Evolutionary conservation across 1,284 basidiomycete genomes (phyloP).

Genomic region (Austroboletus niveus): DNA sequence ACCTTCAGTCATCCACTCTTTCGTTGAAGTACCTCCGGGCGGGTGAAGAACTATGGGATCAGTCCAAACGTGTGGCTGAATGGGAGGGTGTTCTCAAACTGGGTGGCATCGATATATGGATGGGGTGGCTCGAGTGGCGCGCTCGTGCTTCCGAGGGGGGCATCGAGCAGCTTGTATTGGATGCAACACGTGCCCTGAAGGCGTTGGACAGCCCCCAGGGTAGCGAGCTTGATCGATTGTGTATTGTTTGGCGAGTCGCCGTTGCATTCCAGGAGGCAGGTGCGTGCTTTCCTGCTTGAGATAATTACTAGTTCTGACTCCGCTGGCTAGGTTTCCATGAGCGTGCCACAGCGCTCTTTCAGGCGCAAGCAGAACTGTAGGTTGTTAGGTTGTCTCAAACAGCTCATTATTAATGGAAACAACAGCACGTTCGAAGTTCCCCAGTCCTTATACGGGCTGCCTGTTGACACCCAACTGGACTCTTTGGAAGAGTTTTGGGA

Average conservation of each 20-base stretch:
- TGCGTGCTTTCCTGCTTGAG: constrained; percentile 35
- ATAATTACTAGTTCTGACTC: constrained; percentile 12
- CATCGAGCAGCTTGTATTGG: constrained; percentile 51
- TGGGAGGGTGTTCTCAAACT: constrained; percentile 70
- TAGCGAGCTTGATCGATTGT: constrained; percentile 55
- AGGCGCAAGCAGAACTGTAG: constrained; percentile 76
- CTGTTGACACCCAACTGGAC: constrained; percentile 49
- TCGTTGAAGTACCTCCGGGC: constrained; percentile 65
- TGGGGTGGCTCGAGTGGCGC: constrained; percentile 77
- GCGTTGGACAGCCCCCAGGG: constrained; percentile 39
- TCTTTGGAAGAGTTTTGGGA: constrained; percentile 77
- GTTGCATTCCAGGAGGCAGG: constrained; percentile 76
- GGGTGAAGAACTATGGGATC: constrained; percentile 70
- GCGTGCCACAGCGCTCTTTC: constrained; percentile 69
- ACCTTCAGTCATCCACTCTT: constrained; percentile 48
- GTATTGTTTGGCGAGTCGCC: constrained; percentile 70
- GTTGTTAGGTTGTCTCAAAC: constrained; percentile 21
- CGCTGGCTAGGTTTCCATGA: constrained; percentile 52
- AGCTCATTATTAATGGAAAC: constrained; percentile 7
- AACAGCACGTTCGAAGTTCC: constrained; percentile 57
- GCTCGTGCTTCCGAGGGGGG: constrained; percentile 46
- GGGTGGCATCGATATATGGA: constrained; percentile 54
- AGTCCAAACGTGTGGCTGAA: constrained; percentile 52
- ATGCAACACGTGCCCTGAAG: constrained; percentile 43
- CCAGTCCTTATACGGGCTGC: constrained; percentile 35